Evolutionary conservation across 1,284 basidiomycete genomes (phyloP), one percentile per base, ranked within the genome.

Genomic region (Pseudozyma thailandica): DNA sequence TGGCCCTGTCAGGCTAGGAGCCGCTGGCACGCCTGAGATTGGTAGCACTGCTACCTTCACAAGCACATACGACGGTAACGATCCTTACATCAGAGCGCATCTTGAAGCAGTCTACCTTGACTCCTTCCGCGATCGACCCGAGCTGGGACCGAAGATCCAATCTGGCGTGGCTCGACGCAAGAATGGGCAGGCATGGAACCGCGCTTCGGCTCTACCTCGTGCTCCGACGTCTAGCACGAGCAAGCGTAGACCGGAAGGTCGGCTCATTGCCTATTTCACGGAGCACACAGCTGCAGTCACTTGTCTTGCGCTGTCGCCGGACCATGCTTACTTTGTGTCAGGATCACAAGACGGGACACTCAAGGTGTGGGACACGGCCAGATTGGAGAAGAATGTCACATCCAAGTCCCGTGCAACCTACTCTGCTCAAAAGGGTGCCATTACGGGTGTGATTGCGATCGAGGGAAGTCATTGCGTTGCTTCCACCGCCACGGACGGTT

Each of bases 261-360:
- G 72, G 25, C 57, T 82, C 13, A 66, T 82, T 26, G 76, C 80
- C 0, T 79, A 77, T 44, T 78, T 82, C 50, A 75, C 88, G 20
- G 92, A 82, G 50, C 79, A 81, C 50, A 62, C 72, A 9, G 74
- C 55, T 26, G 54, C 73, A 1, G 86, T 98, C 61, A 93, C 90
- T 1, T 88, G 89, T 1, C 85, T 98, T 16, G 90, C 90, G 0
- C 91, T 95, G 10, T 91, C 95, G 1, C 93, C 94, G 0, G 96
- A 98, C 80, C 93, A 96, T 70, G 85, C 90, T 70, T 99, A 97
- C 86, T 98, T 98, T 76, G 90, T 93, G 1, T 91, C 94, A 0
- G 88, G 90, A 0, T 94, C 93, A 1, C 89, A 91, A 69, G 93
- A 96, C 79, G 89, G 90, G 70, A 90, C 89, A 0, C 87, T 94